Evolutionary conservation across 495 filamentous ascomycete species (phyloP).

Genomic region (Lentithecium fluviatile): DNA sequence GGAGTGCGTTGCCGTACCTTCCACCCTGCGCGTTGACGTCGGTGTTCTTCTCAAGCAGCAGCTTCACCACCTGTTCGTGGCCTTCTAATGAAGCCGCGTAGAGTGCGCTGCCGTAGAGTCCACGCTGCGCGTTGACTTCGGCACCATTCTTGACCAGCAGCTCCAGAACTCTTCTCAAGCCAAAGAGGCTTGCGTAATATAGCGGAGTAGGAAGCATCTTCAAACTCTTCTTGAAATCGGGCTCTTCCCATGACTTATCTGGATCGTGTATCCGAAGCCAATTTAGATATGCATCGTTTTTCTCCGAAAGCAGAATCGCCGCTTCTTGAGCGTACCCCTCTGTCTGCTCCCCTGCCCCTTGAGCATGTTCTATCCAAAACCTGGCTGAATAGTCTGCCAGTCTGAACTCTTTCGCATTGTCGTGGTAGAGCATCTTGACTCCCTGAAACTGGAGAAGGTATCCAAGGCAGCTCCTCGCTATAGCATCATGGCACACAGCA

Average conservation of each 20-base stretch:
- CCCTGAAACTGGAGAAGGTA: constrained; percentile 27
- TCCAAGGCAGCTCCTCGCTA: constrained; percentile 19
- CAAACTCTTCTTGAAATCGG: constrained; percentile 1
- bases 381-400: constrained; percentile 25
- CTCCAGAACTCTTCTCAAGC: constrained; percentile 4
- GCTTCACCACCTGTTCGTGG: not conserved
- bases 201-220: constrained; percentile 10
- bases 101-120: constrained; percentile 18
- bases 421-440: not conserved
- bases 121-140: constrained; percentile 17
- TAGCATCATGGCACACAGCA: constrained; percentile 11
- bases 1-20: constrained; percentile 19
- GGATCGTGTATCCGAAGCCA: constrained; percentile 25
- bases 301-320: constrained; percentile 14
- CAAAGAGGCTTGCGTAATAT: constrained; percentile 21
- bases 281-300: constrained; percentile 19
- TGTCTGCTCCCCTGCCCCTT: constrained; percentile 1
- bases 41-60: constrained; percentile 5
- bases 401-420: constrained; percentile 1
- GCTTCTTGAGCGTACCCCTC: constrained; percentile 7
- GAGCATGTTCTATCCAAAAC: constrained; percentile 27
- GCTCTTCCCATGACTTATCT: constrained; percentile 5
- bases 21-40: constrained; percentile 21
- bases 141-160: constrained; percentile 11
- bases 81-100: constrained; percentile 5